Evolutionary conservation across 768 basidiomycete species (phyloP).

Genomic region (Lactifluus volemus): DNA sequence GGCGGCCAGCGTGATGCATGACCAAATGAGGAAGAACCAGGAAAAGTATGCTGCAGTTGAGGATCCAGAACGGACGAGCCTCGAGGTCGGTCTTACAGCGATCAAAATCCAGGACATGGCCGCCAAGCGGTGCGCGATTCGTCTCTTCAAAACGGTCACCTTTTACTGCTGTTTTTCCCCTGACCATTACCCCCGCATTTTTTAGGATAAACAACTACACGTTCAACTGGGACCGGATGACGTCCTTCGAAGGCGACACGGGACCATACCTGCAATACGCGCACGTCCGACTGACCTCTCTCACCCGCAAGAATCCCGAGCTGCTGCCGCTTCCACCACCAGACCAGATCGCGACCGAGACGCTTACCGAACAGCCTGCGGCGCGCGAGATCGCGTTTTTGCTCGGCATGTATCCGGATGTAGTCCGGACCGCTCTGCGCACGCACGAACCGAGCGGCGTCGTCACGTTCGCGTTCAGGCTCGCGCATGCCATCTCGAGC

Average conservation of each 20-base stretch:
- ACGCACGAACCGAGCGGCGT: slow-evolving; percentile 86
- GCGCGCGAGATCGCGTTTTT: slow-evolving; percentile 81
- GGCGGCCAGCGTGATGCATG: slow-evolving; percentile 84
- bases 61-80: slow-evolving; percentile 70
- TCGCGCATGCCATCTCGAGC: slow-evolving; percentile 81
- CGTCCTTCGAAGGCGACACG: slow-evolving; percentile 93
- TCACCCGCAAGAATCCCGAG: slow-evolving; percentile 86
- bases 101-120: slow-evolving; percentile 99
- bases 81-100: slow-evolving; percentile 87
- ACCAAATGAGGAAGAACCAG: slow-evolving; percentile 92
- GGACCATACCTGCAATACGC: slow-evolving; percentile 96
- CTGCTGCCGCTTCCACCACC: slow-evolving; percentile 68
- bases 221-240: slow-evolving; percentile 92
- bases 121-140: slow-evolving; percentile 63
- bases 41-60: slow-evolving; percentile 86
- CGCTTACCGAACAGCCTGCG: slow-evolving; percentile 59
- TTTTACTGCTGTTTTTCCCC: neutral
- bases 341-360: slow-evolving; percentile 54
- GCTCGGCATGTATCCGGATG: slow-evolving; percentile 86
- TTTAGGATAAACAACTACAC: slow-evolving; percentile 89
- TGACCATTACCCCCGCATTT: neutral
- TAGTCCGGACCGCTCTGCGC: slow-evolving; percentile 77
- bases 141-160: neutral
- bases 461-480: slow-evolving; percentile 81
- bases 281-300: slow-evolving; percentile 85